Evolutionary conservation across 495 filamentous ascomycete species (phyloP).

Genomic region (Lindgomyces ingoldianus): DNA sequence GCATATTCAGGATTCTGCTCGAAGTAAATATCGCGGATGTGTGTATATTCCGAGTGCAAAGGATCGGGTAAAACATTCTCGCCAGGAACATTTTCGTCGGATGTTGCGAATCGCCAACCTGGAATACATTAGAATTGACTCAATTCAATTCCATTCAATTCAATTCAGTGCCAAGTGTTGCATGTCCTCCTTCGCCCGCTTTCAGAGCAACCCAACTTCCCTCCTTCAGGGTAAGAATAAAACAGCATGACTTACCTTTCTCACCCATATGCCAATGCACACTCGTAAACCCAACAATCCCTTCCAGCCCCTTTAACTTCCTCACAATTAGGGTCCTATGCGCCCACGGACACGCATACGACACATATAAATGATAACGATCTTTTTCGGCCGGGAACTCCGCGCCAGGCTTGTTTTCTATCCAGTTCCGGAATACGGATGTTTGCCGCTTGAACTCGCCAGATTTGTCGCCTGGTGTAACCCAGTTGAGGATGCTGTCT

Average conservation of each 20-base stretch:
- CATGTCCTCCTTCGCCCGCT: too few relatives aligned
- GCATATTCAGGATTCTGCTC: conserved; percentile 66
- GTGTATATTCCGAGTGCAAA: conserved; percentile 59
- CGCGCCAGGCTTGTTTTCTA: conserved; percentile 56
- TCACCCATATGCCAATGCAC: conserved; percentile 69
- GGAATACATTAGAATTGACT: too few relatives aligned
- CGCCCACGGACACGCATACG: conserved; percentile 71
- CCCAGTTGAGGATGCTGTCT: conserved; percentile 76
- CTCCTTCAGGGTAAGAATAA: too few relatives aligned
- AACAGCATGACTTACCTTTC: conserved; percentile 54
- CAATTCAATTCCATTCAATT: not conserved
- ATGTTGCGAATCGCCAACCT: conserved; percentile 47
- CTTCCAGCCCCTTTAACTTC: conserved; percentile 67
- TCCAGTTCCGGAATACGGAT: conserved; percentile 49
- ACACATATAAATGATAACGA: conserved; percentile 72
- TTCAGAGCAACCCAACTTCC: too few relatives aligned
- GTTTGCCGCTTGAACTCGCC: conserved; percentile 82
- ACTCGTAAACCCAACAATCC: conserved; percentile 63
- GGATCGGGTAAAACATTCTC: conserved; percentile 63
- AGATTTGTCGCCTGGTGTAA: conserved; percentile 66
- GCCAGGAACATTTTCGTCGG: conserved; percentile 48
- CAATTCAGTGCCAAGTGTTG: not conserved
- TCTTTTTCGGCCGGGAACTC: conserved; percentile 68
- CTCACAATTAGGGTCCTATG: conserved; percentile 68
- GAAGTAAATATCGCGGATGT: conserved; percentile 72